phyloP scores from a whole-genome alignment of 2,329 filamentous ascomycete genomes.

The Exophiala sp. region DNA sequence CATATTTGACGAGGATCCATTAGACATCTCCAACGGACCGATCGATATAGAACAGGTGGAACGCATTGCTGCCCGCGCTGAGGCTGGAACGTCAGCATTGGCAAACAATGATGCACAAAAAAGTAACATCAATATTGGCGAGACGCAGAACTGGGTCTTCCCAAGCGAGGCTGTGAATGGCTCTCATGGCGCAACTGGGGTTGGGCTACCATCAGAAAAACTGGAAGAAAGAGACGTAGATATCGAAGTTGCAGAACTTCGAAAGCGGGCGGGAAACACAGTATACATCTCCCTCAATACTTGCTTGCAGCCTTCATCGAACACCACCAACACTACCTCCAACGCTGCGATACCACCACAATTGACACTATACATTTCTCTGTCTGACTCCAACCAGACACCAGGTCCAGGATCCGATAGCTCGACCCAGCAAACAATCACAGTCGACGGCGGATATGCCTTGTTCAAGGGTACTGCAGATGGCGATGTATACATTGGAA shows the following conservation, averaged over 20 bases:
- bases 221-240: slow-evolving; percentile 22
- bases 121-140: slow-evolving; percentile 61
- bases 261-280: slow-evolving; percentile 20
- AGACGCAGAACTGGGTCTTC: slow-evolving; percentile 63
- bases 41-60: slow-evolving; percentile 32
- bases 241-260: slow-evolving; percentile 17
- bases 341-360: slow-evolving; percentile 59
- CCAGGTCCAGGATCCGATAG: slow-evolving; percentile 60
- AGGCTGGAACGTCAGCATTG: slow-evolving; percentile 48
- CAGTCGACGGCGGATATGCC: slow-evolving; percentile 67
- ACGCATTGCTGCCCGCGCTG: slow-evolving; percentile 57
- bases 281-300: slow-evolving; percentile 84
- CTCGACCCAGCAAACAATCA: slow-evolving; percentile 44
- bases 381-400: slow-evolving; percentile 57
- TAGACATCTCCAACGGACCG: slow-evolving; percentile 30
- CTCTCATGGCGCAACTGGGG: slow-evolving; percentile 35
- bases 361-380: slow-evolving; percentile 74
- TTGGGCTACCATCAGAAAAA: slow-evolving; percentile 35
- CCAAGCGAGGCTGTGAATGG: slow-evolving; percentile 54
- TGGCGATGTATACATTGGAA: slow-evolving; percentile 69
- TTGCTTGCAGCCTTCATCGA: slow-evolving; percentile 69
- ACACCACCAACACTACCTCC: slow-evolving; percentile 44
- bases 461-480: slow-evolving; percentile 60
- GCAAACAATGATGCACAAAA: slow-evolving; percentile 63
- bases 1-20: slow-evolving; percentile 37